Evolutionary conservation across 2,329 filamentous ascomycete species (phyloP).

Genomic region (Botryosphaeria dothidea): DNA sequence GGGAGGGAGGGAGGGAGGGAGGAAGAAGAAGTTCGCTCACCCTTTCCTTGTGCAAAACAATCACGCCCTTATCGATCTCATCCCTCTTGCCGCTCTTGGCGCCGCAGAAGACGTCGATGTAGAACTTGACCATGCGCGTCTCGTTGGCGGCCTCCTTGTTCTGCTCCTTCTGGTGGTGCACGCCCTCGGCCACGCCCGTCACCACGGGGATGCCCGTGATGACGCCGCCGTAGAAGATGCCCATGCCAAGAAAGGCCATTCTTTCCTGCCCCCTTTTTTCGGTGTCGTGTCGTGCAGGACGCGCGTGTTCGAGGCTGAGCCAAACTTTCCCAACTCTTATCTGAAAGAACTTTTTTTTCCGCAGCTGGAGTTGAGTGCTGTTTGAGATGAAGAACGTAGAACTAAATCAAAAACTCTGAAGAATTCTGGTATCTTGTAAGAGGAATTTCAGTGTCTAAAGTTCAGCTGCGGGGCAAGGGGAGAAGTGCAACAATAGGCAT

Average conservation of each 20-base stretch:
- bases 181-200: slow-evolving; percentile 54
- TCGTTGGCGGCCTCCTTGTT: slow-evolving; percentile 52
- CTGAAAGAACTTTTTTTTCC: no score
- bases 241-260: slow-evolving; percentile 31
- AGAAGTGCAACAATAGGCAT: neutral
- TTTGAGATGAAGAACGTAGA: no score
- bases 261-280: neutral
- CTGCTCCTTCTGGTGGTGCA: slow-evolving; percentile 51
- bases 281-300: no score
- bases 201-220: slow-evolving; percentile 50
- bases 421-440: no score
- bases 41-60: slow-evolving; percentile 49
- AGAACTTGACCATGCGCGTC: slow-evolving; percentile 55
- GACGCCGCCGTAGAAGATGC: slow-evolving; percentile 39
- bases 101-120: slow-evolving; percentile 48
- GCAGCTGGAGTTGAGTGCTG: no score
- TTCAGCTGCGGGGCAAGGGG: neutral
- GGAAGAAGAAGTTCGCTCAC: slow-evolving; percentile 27
- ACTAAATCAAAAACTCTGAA: no score
- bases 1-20: neutral
- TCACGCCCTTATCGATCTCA: slow-evolving; percentile 44
- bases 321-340: no score
- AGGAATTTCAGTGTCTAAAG: neutral
- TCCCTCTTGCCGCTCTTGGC: slow-evolving; percentile 36
- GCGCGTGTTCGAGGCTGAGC: no score